These are phyloP conservation scores for Yarrowia alimentaria DNA, from an alignment of 805 yeast genomes.

Conservation along the genomic window DNA sequence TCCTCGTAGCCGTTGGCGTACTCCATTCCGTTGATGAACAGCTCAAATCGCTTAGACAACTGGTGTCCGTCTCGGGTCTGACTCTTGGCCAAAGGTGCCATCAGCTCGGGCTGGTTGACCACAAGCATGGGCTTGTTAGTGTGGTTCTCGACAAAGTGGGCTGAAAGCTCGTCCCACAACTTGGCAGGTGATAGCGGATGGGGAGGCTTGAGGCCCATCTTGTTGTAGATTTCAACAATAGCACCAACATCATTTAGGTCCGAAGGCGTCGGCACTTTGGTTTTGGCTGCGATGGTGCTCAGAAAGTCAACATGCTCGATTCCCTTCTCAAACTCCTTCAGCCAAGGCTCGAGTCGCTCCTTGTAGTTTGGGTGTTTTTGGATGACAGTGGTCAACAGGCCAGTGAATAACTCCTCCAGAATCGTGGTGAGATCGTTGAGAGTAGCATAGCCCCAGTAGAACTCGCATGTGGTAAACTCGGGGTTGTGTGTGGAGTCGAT, in stretches of 20 bases:
- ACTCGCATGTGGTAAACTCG: slow-evolving; percentile 88
- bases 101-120: slow-evolving; percentile 73
- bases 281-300: slow-evolving; percentile 54
- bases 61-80: slow-evolving; percentile 39
- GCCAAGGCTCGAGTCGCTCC: background rate
- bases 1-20: slow-evolving; percentile 94
- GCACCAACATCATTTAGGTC: slow-evolving; percentile 43
- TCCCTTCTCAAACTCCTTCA: slow-evolving; percentile 28
- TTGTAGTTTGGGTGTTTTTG: slow-evolving; percentile 30
- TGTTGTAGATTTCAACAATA: slow-evolving; percentile 45
- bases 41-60: slow-evolving; percentile 64
- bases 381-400: slow-evolving; percentile 42
- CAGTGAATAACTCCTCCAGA: slow-evolving; percentile 57
- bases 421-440: slow-evolving; percentile 63
- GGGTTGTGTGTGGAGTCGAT: slow-evolving; percentile 92
- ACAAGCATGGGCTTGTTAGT: slow-evolving; percentile 60
- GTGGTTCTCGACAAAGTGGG: slow-evolving; percentile 54
- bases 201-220: slow-evolving; percentile 42
- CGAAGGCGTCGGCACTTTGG: slow-evolving; percentile 50
- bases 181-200: slow-evolving; percentile 41
- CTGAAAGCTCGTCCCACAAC: slow-evolving; percentile 63
- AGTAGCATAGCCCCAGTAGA: slow-evolving; percentile 70
- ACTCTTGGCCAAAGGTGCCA: slow-evolving; percentile 89
- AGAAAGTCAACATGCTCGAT: slow-evolving; percentile 62
- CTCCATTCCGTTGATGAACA: slow-evolving; percentile 77